These are phyloP conservation scores for Xylaria bambusicola DNA, from an alignment of 495 filamentous ascomycete species.

Conservation along the genomic window DNA sequence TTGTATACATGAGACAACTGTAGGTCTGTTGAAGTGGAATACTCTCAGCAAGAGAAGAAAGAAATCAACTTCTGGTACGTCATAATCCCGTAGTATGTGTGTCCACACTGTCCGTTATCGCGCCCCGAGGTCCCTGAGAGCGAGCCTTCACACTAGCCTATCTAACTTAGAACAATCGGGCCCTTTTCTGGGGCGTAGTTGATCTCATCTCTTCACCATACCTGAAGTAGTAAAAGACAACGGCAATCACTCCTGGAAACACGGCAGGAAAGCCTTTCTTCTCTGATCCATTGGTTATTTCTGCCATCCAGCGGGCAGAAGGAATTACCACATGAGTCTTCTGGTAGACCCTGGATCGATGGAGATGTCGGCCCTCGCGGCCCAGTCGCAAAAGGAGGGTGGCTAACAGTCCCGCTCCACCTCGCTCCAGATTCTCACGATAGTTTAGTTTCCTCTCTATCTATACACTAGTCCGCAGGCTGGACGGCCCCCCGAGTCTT, in stretches of 20 bases:
- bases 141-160: slow-evolving; percentile 2
- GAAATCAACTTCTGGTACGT: background rate
- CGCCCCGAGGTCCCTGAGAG: background rate
- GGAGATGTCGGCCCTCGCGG: background rate
- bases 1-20: no score
- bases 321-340: background rate
- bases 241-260: background rate
- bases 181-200: slow-evolving; percentile 15
- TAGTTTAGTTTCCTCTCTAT: slow-evolving; percentile 3
- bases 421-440: slow-evolving; percentile 19
- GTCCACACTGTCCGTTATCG: slow-evolving; percentile 16
- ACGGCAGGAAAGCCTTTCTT: background rate
- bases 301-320: background rate
- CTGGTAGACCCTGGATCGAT: slow-evolving; percentile 7
- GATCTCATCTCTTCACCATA: background rate
- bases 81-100: background rate
- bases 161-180: no score
- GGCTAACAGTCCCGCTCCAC: slow-evolving; percentile 17
- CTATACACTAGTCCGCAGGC: no score
- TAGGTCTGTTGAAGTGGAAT: no score
- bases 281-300: background rate
- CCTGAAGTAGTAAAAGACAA: slow-evolving; percentile 13
- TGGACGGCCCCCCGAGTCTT: no score
- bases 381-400: slow-evolving; percentile 4
- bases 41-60: background rate